Evolutionary conservation across 73 alveolate species (phyloP), one percentile per base, ranked within the genome.

Genomic region (Tetrahymena thermophila): DNA sequence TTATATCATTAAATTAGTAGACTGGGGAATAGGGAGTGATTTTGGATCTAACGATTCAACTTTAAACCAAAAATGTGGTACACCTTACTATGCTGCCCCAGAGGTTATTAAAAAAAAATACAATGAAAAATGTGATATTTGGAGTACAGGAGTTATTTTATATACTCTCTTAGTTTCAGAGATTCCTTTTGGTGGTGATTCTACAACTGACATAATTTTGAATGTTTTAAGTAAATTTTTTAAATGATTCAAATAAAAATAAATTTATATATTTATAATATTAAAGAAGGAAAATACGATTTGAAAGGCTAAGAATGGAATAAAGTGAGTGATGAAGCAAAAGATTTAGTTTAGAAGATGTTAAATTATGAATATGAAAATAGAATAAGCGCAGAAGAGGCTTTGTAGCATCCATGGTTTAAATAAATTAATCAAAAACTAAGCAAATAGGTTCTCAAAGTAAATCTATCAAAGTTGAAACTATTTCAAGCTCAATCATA

Each of bases 321-420:
- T 35, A 35, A 58, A 58, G 85, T 94, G 16, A 42, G 93, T 16
- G 34, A 21, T 71, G 95, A 94, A 14, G 96, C 96, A 35, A 42
- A 44, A 55, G 85, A 38, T 93, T 93, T 93, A 37, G 84, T 93
- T 34, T 35, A 93, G 40, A 25, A 35, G 34, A 34, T 93, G 83
- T 34, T 93, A 15, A 3, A 15, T 35, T 38, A 38, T 16, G 95
- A 93, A 35, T 58, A 55, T 23, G 98, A 96, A 85, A 94, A 94
- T 57, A 84, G 99, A 84, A 96, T 95, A 25, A 94, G 98, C 58
- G 98, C 99, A 35, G 96, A 85, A 37, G 97, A 97, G 94, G 99
- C 99, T 56, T 95, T 97, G 34, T 42, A 97, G 34, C 99, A 98
- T 93, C 96, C 96, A n/a, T 98, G 99, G 98, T 94, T 98, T 38